Base-by-base conservation (phyloP, 2,329 filamentous ascomycete genomes). In the Colletotrichum cuscutae region DNA sequence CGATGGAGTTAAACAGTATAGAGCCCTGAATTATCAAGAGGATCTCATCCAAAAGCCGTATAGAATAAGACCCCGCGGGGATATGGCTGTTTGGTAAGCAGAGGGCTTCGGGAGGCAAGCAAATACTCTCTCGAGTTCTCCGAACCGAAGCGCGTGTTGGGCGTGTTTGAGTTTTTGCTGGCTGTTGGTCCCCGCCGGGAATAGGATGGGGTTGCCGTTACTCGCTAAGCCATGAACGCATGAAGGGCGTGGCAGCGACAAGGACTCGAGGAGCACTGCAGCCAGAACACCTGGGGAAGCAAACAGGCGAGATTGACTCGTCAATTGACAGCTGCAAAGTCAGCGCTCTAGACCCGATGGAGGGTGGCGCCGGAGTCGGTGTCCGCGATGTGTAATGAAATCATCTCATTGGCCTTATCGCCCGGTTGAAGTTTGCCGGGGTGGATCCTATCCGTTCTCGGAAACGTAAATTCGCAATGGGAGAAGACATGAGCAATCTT, bases 381-480 rank as follows among this genome's bases (percentile, higher is more conserved):
- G 30, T 37, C 30, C 30, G 46, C 37, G n/a, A 65, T 70, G 32
- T 65, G 65, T 60, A 72, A 70, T 56, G 42, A 12, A 70, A 35
- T 72, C 37, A 30, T 59, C 26, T 49, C 42, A 69, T 69, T 72
- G 53, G 65, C n/a, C 42, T 54, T 13, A 30, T 59, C 30, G 11
- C 15, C 19, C 28, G 12, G 30, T 24, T 22, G 19, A 19, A 26
- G n/a, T 28, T 35, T 32, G 26, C 49, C 56, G 28, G 28, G 8
- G 15, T 2, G 19, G 8, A n/a, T 56, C n/a, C 54, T 42, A 22
- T 49, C 11, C 26, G 6, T 49, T 49, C 28, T n/a, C 12, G 24
- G 59, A 13, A 26, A 22, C 19, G 28, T 12, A 53, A 30, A 26
- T 22, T 22, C 8, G 8, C 19, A 49, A 22, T 1, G 19, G 22